Evolutionary conservation across 352 stramenopile genomes (phyloP).

Genomic region (Pythium sp.): DNA sequence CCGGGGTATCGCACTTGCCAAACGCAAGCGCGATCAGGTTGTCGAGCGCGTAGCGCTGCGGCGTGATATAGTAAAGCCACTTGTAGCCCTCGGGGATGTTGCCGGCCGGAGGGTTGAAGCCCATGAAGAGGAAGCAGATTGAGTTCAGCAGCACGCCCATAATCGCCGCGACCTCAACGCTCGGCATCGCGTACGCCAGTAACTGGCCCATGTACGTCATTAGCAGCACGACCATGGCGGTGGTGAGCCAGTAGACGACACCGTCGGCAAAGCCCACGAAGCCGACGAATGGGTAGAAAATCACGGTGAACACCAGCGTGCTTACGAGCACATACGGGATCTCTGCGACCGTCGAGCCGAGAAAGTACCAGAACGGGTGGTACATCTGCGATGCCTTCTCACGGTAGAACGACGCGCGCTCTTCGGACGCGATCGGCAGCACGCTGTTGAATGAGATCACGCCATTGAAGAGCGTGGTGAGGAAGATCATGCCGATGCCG

Average conservation of each 20-base stretch:
- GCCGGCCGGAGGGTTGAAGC: conserved; percentile 18
- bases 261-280: conserved; percentile 16
- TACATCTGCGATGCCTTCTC: conserved; percentile 82
- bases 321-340: conserved; percentile 25
- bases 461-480: conserved; percentile 57
- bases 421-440: conserved; percentile 54
- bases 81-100: conserved; percentile 23
- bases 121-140: conserved; percentile 27
- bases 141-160: conserved; percentile 27
- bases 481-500: conserved; percentile 64
- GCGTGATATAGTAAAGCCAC: conserved; percentile 27
- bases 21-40: conserved; percentile 11
- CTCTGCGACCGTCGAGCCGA: conserved; percentile 44
- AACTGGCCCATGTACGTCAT: conserved; percentile 27
- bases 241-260: conserved; percentile 20
- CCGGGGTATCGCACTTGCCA: conserved; percentile 9
- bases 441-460: conserved; percentile 58
- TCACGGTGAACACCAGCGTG: conserved; percentile 23
- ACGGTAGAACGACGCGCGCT: conserved; percentile 84
- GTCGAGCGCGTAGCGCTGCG: conserved; percentile 16
- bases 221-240: conserved; percentile 19
- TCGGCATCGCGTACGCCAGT: conserved; percentile 20
- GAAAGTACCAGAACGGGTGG: conserved; percentile 39
- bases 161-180: conserved; percentile 22
- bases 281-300: conserved; percentile 26